These are phyloP conservation scores for Funneliformis mosseae DNA, from an alignment of 192 early-diverging fungal genomes.

Conservation along the genomic window DNA sequence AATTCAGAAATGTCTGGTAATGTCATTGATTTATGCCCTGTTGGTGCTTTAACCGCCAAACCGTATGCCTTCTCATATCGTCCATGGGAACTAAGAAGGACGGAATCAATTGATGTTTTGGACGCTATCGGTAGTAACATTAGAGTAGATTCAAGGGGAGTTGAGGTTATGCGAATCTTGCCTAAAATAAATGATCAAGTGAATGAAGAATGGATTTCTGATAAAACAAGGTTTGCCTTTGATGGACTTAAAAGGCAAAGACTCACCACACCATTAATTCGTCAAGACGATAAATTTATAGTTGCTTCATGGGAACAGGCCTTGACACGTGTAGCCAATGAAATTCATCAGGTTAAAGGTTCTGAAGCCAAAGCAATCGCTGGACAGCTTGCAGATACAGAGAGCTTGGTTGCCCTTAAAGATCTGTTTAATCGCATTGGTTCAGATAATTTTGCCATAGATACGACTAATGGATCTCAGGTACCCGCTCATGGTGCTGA, in stretches of 20 bases:
- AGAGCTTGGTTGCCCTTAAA: constrained; percentile 92
- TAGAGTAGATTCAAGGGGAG: constrained; percentile 92
- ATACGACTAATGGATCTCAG: constrained; percentile 57
- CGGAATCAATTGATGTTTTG: constrained; percentile 92
- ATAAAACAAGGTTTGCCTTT: constrained; percentile 93
- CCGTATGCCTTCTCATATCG: constrained; percentile 92
- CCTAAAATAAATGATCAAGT: constrained; percentile 97
- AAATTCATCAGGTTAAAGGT: constrained; percentile 60
- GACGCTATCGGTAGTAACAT: constrained; percentile 97
- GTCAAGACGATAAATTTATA: constrained; percentile 81
- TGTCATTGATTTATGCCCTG: constrained; percentile 97
- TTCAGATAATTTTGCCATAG: constrained; percentile 83
- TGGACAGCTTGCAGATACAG: constrained; percentile 92
- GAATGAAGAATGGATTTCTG: constrained; percentile 99
- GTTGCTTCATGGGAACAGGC: constrained; percentile 87
- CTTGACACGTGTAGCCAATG: constrained; percentile 68
- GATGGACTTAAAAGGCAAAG: constrained; percentile 97
- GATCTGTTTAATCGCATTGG: constrained; percentile 89
- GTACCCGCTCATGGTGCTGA: constrained; percentile 63
- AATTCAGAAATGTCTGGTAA: constrained; percentile 96
- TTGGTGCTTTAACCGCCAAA: constrained; percentile 96
- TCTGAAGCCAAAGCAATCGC: constrained; percentile 81
- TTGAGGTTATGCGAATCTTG: constrained; percentile 94
- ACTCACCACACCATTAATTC: constrained; percentile 88
- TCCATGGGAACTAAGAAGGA: constrained; percentile 97